Evolutionary conservation across 495 filamentous ascomycete genomes (phyloP), one percentile per base, ranked within the genome.

Genomic region (Daldinia concentrica): DNA sequence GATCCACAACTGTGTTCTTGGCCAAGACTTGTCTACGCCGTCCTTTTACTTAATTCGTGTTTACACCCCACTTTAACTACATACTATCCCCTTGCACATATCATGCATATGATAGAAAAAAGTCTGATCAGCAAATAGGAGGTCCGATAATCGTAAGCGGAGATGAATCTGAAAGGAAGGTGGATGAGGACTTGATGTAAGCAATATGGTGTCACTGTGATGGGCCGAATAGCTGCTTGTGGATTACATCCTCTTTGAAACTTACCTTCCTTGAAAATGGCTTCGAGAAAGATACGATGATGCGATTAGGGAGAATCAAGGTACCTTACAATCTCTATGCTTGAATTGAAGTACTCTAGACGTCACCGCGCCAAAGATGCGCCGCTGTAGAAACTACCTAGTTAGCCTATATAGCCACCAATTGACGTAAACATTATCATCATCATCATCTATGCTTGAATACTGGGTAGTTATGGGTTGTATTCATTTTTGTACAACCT

Each of bases 151-250:
- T 68, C 56, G 56, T 73, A 64, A 73, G 64, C 64, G 57, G 54
- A 60, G 39, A 36, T 71, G 59, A 56, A 65, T 68, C 27, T 17
- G 48, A 64, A 64, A 15, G 66, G 70, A 73, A 68, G 70, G 70
- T 68, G 48, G 19, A 48, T 29, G 22, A 29, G 36, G 24, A 54
- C 14, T 27, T 45, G 48, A 26, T 48, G 36, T 51, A 39, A 59
- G 36, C 37, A 64, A 55, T 22, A 57, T 56, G 24, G 56, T 14
- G 22, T 60, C 48, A 34, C 39, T 22, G 54, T 24, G 27, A 62
- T 73, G 70, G 64, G 61, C 70, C 64, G 70, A 73, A 65, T 62
- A 58, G 36, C 29, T 50, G 15, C 4, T 12, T 29, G 11, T 29
- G 11, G 50, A 43, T 17, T 61, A 43, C 30, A 22, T 29, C 17